Evolutionary conservation across 768 basidiomycete species (phyloP).

Genomic region (Mycena leptocephala): DNA sequence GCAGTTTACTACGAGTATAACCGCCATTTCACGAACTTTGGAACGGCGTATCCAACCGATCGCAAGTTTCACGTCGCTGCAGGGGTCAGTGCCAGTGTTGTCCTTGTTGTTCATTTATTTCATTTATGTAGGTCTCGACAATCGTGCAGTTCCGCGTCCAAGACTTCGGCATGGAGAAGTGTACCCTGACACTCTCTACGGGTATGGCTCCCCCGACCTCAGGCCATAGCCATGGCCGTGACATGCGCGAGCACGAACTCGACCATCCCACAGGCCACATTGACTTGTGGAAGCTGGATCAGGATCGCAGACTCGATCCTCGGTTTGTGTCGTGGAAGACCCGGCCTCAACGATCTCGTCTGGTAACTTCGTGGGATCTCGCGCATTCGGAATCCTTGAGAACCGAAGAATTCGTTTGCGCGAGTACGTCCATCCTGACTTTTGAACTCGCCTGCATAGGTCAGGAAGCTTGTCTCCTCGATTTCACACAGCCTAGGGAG

Average conservation of each 20-base stretch:
- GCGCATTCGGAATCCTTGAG: background rate
- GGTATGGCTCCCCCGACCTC: background rate
- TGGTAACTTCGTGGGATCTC: slow-evolving; percentile 11
- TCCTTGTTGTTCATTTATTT: too few species aligned
- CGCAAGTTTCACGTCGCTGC: background rate
- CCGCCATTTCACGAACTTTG: slow-evolving; percentile 18
- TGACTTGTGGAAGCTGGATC: slow-evolving; percentile 1
- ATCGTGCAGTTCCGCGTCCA: slow-evolving; percentile 12
- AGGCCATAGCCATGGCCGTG: background rate
- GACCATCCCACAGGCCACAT: background rate
- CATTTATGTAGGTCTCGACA: background rate
- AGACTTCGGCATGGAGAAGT: slow-evolving; percentile 20
- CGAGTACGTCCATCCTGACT: background rate
- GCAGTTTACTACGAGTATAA: background rate
- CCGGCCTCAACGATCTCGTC: background rate
- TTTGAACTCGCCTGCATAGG: slow-evolving; percentile 3
- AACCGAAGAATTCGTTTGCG: background rate
- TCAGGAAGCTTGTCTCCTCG: background rate
- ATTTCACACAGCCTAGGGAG: background rate
- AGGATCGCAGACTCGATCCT: background rate
- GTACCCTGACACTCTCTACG: background rate
- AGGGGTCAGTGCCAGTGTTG: too few species aligned
- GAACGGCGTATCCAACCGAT: slow-evolving; percentile 8
- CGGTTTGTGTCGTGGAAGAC: background rate
- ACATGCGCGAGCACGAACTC: background rate